A percentile compares a stretch with the other conserved stretches of the same genome.
Evolutionary conservation across 768 basidiomycete genomes (phyloP).

Genomic region (Tricholoma flavovirens): DNA sequence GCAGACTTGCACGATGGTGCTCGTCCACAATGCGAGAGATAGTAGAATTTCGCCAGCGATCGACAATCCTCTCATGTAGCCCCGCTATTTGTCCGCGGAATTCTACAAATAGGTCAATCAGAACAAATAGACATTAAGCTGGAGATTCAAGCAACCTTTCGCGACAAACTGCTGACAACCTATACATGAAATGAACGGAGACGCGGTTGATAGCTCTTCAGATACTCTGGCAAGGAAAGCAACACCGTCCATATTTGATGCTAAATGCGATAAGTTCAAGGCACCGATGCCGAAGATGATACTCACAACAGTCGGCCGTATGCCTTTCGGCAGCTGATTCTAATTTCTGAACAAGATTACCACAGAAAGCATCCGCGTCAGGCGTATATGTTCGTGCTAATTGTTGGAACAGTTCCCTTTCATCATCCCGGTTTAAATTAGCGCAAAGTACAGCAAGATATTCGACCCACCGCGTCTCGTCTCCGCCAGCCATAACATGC

Average conservation of each 20-base stretch:
- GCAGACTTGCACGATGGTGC: conserved; percentile 15
- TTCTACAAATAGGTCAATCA: conserved; percentile 27
- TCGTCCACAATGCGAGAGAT: conserved; percentile 29
- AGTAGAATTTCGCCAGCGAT: conserved; percentile 48
- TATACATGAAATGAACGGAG: conserved; percentile 37
- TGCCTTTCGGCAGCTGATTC: conserved; percentile 27
- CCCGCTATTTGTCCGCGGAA: conserved; percentile 39
- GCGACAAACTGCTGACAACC: conserved; percentile 33
- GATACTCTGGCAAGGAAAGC: conserved; percentile 47
- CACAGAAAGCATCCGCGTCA: conserved; percentile 43
- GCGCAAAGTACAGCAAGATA: neutral
- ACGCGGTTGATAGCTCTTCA: conserved; percentile 40
- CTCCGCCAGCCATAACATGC: conserved; percentile 35
- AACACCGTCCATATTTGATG: conserved; percentile 25
- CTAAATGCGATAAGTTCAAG: conserved; percentile 11
- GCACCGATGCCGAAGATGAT: conserved; percentile 3
- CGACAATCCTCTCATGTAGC: conserved; percentile 41
- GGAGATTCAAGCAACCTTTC: conserved; percentile 14
- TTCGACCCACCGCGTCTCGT: conserved; percentile 38
- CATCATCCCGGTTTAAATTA: conserved; percentile 1
- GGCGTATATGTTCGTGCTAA: conserved; percentile 44
- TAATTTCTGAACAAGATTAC: conserved; percentile 36
- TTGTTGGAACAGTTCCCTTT: conserved; percentile 35
- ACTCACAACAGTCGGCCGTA: conserved; percentile 31
- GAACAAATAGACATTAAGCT: neutral